Percentiles rank a stretch among this genome's conserved stretches.
Conservation (phyloP, 176 grass and related monocot genomes). For the Avena sativa region DNA sequence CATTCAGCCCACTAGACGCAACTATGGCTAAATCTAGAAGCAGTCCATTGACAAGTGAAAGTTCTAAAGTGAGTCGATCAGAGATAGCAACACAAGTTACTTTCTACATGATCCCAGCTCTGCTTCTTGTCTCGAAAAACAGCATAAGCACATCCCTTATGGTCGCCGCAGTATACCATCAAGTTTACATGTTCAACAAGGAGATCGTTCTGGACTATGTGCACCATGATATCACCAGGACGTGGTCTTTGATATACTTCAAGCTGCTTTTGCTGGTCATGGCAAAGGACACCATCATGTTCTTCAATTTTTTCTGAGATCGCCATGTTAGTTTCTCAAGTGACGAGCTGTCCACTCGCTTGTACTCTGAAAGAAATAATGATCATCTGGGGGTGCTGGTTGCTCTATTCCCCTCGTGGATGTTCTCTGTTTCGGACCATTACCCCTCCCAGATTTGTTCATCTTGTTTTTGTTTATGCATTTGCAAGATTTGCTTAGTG, state of each 20-base stretch:
- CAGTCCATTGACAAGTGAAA: conserved; percentile 66
- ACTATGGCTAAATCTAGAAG: conserved; percentile 57
- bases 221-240: conserved; percentile 83
- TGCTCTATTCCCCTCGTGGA: conserved; percentile 22
- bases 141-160: conserved; percentile 64
- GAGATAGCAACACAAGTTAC: conserved; percentile 65
- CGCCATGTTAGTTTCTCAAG: neutral
- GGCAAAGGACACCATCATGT: conserved; percentile 79
- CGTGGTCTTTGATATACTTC: conserved; percentile 90
- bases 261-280: conserved; percentile 80
- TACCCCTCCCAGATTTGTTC: neutral
- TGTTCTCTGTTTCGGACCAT: neutral
- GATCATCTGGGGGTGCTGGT: neutral
- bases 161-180: conserved; percentile 68
- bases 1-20: conserved; percentile 80
- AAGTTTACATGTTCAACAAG: conserved; percentile 91
- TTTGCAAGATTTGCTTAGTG: neutral
- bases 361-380: conserved; percentile 44
- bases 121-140: conserved; percentile 71
- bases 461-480: neutral
- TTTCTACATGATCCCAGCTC: conserved; percentile 69
- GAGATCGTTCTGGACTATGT: conserved; percentile 98
- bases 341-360: neutral
- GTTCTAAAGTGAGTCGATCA: conserved; percentile 73
- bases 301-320: conserved; percentile 71